These are phyloP conservation scores for Staphylotrichum longicolle DNA, from an alignment of 495 filamentous ascomycete genomes.

Conservation along the genomic window DNA sequence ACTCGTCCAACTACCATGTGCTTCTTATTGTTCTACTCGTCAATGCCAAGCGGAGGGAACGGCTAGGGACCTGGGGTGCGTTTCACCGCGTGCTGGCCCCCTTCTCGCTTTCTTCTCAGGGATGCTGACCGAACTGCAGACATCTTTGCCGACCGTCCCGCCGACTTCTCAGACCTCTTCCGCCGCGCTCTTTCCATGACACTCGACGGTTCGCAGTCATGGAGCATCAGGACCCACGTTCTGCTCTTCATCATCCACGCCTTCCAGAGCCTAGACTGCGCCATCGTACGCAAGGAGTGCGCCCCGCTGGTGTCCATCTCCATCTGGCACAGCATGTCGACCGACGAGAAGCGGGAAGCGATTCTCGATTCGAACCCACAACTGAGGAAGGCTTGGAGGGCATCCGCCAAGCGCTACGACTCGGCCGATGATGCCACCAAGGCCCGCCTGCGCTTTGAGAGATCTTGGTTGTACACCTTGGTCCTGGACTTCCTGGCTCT, in stretches of 20 bases:
- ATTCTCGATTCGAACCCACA: conserved; percentile 66
- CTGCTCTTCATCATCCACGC: conserved; percentile 84
- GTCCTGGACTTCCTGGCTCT: conserved; percentile 76
- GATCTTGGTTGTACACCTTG: conserved; percentile 89
- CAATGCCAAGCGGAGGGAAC: conserved; percentile 84
- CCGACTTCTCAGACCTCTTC: conserved; percentile 87
- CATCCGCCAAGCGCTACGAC: conserved; percentile 80
- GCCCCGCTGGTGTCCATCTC: conserved; percentile 92
- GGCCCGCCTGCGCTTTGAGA: conserved; percentile 81
- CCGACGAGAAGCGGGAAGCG: conserved; percentile 60
- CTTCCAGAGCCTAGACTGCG: conserved; percentile 91
- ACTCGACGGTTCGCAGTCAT: conserved; percentile 71
- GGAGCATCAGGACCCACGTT: conserved; percentile 70
- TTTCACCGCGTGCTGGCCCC: background rate
- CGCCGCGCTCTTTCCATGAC: conserved; percentile 86
- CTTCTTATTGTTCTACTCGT: conserved; percentile 79
- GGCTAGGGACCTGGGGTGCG: conserved; percentile 74
- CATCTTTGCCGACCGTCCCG: conserved; percentile 71
- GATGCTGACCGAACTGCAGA: conserved; percentile 33
- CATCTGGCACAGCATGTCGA: conserved; percentile 90
- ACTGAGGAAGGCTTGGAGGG: conserved; percentile 87
- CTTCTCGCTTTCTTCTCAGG: background rate
- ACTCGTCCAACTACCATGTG: conserved; percentile 86
- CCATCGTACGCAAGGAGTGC: conserved; percentile 89
- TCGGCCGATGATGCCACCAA: conserved; percentile 77